These are phyloP conservation scores for Lagenidium sp. DNA, from an alignment of 352 stramenopile species.

Conservation along the genomic window DNA sequence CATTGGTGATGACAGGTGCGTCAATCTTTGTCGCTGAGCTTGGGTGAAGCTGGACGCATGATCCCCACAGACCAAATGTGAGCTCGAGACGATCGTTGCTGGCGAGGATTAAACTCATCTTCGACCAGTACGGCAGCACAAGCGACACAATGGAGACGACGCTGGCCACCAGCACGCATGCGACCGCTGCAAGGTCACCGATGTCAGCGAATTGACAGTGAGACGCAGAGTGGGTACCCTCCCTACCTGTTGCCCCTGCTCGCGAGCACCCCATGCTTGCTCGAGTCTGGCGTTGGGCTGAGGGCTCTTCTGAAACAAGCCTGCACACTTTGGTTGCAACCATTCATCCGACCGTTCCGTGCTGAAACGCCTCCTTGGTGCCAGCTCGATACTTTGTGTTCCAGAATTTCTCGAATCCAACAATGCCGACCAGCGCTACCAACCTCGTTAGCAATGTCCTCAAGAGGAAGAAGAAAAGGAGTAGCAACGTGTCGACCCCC, in stretches of 20 bases:
- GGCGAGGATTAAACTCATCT: constrained; percentile 5
- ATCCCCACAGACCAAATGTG: constrained; percentile 41
- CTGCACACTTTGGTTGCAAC: too few species aligned
- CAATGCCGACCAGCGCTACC: too few species aligned
- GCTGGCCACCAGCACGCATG: constrained; percentile 20
- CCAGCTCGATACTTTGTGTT: too few species aligned
- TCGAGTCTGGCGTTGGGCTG: too few species aligned
- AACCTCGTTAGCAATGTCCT: too few species aligned
- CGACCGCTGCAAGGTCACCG: constrained; percentile 19
- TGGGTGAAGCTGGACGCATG: constrained; percentile 36
- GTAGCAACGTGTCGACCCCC: not conserved
- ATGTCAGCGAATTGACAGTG: not conserved
- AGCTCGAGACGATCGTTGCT: constrained; percentile 24
- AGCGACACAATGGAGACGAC: constrained; percentile 26
- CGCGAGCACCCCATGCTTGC: constrained; percentile 45
- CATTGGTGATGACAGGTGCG: constrained; percentile 11
- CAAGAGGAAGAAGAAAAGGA: too few species aligned
- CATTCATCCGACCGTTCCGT: too few species aligned
- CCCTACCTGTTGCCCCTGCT: constrained; percentile 28
- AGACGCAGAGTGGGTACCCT: not conserved
- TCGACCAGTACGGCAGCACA: constrained; percentile 48
- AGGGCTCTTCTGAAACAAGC: too few species aligned
- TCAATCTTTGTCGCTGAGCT: constrained; percentile 2
- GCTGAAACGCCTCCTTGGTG: too few species aligned
- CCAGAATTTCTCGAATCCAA: too few species aligned